Percentiles rank a stretch among this genome's conserved stretches.
These are phyloP conservation scores for Coleophoma cylindrospora DNA, from an alignment of 2,329 filamentous ascomycete species.

Conservation along the genomic window DNA sequence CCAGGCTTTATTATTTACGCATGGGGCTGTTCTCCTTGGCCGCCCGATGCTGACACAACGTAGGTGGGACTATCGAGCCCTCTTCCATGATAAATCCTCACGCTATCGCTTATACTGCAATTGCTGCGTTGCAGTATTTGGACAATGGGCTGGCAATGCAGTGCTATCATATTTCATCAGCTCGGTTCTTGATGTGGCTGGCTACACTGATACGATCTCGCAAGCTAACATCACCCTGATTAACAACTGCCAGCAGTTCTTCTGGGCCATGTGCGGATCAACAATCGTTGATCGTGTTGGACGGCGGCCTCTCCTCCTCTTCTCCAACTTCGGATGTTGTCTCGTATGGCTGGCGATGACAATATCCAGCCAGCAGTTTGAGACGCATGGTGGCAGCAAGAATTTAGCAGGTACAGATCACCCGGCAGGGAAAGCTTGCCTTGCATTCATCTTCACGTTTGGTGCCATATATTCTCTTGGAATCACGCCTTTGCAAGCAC, in stretches of 20 bases:
- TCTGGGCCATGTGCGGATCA: slow-evolving; percentile 47
- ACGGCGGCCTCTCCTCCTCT: slow-evolving; percentile 48
- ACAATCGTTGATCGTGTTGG: slow-evolving; percentile 49
- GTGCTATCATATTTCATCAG: slow-evolving; percentile 47
- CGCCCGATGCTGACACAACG: no score
- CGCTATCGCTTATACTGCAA: slow-evolving; percentile 44
- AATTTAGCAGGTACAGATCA: slow-evolving; percentile 8
- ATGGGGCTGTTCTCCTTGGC: no score
- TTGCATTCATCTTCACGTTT: slow-evolving; percentile 50
- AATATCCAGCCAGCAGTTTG: slow-evolving; percentile 21
- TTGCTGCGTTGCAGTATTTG: slow-evolving; percentile 44
- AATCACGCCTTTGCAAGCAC: slow-evolving; percentile 35
- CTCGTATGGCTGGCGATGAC: slow-evolving; percentile 45
- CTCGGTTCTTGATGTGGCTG: slow-evolving; percentile 44
- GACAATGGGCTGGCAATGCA: slow-evolving; percentile 40
- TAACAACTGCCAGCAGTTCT: slow-evolving; percentile 46
- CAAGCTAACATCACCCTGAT: slow-evolving; percentile 48
- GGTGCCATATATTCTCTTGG: slow-evolving; percentile 44
- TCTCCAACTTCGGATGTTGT: slow-evolving; percentile 40
- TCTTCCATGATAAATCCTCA: slow-evolving; percentile 42
- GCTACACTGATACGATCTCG: slow-evolving; percentile 38
- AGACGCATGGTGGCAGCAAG: slow-evolving; percentile 22
- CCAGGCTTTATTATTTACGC: no score
- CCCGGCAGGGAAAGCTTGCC: slow-evolving; percentile 36
- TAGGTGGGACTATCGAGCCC: slow-evolving; percentile 45